phyloP scores from a whole-genome alignment of 2,329 filamentous ascomycete species.

The Verticillium longisporum region DNA sequence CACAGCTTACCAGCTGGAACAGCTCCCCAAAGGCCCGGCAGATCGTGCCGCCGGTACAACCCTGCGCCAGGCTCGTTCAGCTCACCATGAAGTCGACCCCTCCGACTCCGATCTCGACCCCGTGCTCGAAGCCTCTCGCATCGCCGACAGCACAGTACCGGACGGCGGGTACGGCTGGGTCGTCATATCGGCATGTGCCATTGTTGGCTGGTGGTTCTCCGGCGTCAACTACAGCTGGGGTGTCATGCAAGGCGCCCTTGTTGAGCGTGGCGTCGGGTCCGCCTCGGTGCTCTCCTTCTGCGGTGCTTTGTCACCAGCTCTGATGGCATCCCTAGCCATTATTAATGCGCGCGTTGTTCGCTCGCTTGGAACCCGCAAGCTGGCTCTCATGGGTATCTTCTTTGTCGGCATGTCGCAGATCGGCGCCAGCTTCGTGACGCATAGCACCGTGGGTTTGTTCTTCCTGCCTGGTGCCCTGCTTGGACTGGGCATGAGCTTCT shows the following conservation, averaged over 20 bases:
- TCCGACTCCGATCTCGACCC: conserved; percentile 4
- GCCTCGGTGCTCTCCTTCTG: conserved; percentile 52
- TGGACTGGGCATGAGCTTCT: conserved; percentile 18
- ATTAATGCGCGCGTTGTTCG: conserved; percentile 44
- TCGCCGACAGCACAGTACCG: conserved; percentile 37
- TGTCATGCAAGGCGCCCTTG: conserved; percentile 50
- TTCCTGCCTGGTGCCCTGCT: conserved; percentile 23
- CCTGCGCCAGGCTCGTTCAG: not conserved
- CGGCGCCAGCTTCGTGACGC: conserved; percentile 28
- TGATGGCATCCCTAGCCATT: conserved; percentile 44
- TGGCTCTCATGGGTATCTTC: conserved; percentile 39
- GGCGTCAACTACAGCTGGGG: conserved; percentile 47
- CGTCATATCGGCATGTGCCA: conserved; percentile 41
- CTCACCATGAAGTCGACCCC: not conserved
- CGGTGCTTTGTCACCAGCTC: conserved; percentile 43
- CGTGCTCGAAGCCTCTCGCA: conserved; percentile 32
- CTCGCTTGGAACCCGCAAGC: conserved; percentile 37
- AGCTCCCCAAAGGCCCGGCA: not conserved
- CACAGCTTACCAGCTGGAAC: not conserved
- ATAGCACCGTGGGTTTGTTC: conserved; percentile 26
- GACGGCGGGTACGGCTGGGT: conserved; percentile 53
- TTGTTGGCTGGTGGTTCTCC: conserved; percentile 49
- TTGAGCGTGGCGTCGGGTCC: conserved; percentile 37
- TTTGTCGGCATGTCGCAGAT: conserved; percentile 44
- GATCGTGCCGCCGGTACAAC: not conserved